phyloP scores from a whole-genome alignment of 2,329 filamentous ascomycete species.

The Bipolaris gigantea region DNA sequence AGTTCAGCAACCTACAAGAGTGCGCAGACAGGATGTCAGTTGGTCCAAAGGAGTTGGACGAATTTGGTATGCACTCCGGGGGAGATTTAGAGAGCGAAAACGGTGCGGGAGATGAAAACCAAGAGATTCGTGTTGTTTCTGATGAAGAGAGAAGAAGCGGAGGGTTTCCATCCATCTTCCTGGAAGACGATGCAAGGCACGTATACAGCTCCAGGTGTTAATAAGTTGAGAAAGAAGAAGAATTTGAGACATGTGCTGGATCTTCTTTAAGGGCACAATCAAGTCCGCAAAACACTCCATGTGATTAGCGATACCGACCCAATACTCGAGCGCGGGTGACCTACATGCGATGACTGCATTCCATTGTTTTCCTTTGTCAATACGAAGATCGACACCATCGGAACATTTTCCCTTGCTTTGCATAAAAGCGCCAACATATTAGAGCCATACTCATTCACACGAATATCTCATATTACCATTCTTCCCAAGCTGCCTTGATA shows the following conservation, averaged over 20 bases:
- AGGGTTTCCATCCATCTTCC: not conserved
- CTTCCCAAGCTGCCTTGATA: not conserved
- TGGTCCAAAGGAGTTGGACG: not conserved
- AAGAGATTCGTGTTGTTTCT: not conserved
- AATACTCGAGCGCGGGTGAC: not conserved
- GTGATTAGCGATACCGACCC: not conserved
- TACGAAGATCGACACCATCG: not conserved
- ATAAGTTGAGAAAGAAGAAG: too few relatives aligned
- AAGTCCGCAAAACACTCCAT: not conserved
- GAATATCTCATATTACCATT: not conserved
- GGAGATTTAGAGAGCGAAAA: not conserved
- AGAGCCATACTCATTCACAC: not conserved
- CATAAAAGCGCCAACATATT: not conserved
- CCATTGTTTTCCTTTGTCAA: not conserved
- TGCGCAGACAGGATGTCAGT: not conserved
- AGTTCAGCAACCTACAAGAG: not conserved
- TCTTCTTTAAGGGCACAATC: not conserved
- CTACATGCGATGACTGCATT: not conserved
- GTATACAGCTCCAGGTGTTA: not conserved
- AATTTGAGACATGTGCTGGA: not conserved
- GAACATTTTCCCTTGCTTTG: not conserved
- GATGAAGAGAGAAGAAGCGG: not conserved
- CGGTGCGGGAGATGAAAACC: not conserved
- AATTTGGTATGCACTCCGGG: not conserved
- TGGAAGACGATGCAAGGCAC: not conserved